Percentiles rank a stretch among this genome's conserved stretches.
Evolutionary conservation across 352 stramenopile species (phyloP).

Genomic region (Phytophthora pluvialis): DNA sequence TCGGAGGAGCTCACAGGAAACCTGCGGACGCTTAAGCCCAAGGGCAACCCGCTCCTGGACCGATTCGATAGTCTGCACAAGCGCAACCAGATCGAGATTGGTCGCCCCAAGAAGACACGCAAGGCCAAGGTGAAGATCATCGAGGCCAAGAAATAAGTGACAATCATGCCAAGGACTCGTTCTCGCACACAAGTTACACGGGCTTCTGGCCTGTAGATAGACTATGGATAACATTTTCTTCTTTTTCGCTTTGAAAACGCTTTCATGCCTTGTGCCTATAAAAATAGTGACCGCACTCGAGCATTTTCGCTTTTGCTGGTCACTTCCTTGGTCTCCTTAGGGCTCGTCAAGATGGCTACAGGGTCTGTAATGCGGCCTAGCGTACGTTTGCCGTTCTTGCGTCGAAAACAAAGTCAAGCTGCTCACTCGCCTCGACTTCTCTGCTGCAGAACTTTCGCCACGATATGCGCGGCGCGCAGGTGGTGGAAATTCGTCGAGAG

Average conservation of each 20-base stretch:
- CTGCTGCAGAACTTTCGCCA: constrained; percentile 69
- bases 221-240: constrained; percentile 29
- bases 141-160: constrained; percentile 75
- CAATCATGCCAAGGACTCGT: constrained; percentile 5
- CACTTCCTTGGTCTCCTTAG: background rate
- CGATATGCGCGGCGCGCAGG: constrained; percentile 56
- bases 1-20: constrained; percentile 84
- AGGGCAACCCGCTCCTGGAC: constrained; percentile 81
- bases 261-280: constrained; percentile 4
- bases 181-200: constrained; percentile 13
- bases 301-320: constrained; percentile 9
- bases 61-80: constrained; percentile 89
- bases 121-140: constrained; percentile 86
- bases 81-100: constrained; percentile 86
- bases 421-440: background rate
- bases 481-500: constrained; percentile 74
- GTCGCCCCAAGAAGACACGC: constrained; percentile 59
- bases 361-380: constrained; percentile 69
- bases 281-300: constrained; percentile 30
- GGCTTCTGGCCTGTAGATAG: constrained; percentile 35
- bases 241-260: constrained; percentile 12
- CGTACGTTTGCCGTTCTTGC: constrained; percentile 32
- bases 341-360: constrained; percentile 26
- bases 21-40: constrained; percentile 79
- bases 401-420: background rate